Evolutionary conservation across 805 yeast species (phyloP), one percentile per base, ranked within the genome.

Genomic region (Deakozyma indianensis): DNA sequence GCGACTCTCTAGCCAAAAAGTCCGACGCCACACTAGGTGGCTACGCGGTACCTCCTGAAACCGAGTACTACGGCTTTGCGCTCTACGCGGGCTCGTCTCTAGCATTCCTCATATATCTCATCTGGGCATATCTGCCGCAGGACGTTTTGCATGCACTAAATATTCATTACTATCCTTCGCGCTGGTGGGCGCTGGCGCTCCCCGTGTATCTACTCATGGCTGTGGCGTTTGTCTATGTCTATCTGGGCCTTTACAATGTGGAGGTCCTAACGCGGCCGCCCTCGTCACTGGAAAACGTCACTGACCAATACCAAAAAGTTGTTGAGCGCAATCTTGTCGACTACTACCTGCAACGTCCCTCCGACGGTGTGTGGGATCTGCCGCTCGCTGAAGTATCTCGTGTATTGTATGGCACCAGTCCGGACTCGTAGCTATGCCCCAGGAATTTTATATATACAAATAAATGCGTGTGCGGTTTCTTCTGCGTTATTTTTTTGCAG

Each of bases 61-160:
- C 64, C n/a, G 97, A 90, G 56, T 92, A 90, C 62, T 79, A 75
- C 55, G 96, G 96, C 9, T 92, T 87, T 63, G 84, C 90, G 27
- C 70, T 82, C 20, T 85, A 83, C 57, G 79, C 86, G 3, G 68
- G 84, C 0, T 73, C 82, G 15, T 70, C 80, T 0, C 62, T 78
- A 1, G 68, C 74, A 0, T 67, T 84, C 22, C 47, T 69, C 1
- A 61, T 73, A 3, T 83, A 83, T 71, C 51, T 79, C 1, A 48
- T 74, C 3, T 90, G 97, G 96, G 75, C 94, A 1, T 56, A 82
- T 2, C 56, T 78, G 0, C 96, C 96, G 0, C 73, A 74, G 32
- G 50, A 56, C n/a, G 54, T 73, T 28, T 71, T 82, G 38, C 69
- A 76, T 47, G 53, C 54, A 5, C 51, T 76, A 24, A 78, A 77